Evolutionary conservation across 2,329 filamentous ascomycete species (phyloP).

Genomic region (Diaporthe sp.): DNA sequence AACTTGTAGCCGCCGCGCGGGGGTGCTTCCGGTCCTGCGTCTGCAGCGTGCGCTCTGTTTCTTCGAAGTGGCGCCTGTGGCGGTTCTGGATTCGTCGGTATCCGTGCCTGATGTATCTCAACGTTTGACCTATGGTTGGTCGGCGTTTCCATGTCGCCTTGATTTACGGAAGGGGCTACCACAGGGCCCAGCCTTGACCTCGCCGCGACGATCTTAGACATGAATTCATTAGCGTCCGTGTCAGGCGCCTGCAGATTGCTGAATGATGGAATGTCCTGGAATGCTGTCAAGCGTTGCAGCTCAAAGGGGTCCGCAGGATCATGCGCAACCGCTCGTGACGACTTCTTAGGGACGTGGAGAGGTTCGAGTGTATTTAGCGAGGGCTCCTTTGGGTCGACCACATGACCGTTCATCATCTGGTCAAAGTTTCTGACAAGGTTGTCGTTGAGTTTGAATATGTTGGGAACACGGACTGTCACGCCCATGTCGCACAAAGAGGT

Average conservation of each 20-base stretch:
- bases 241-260: slow-evolving; percentile 54
- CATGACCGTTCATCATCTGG: slow-evolving; percentile 45
- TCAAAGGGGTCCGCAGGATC: slow-evolving; percentile 63
- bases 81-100: slow-evolving; percentile 51
- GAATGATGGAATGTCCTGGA: slow-evolving; percentile 51
- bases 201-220: slow-evolving; percentile 65
- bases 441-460: slow-evolving; percentile 84
- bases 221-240: slow-evolving; percentile 62
- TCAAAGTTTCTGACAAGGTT: slow-evolving; percentile 60
- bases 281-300: slow-evolving; percentile 51
- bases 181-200: slow-evolving; percentile 56
- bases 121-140: slow-evolving; percentile 55
- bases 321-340: slow-evolving; percentile 48
- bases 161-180: slow-evolving; percentile 49
- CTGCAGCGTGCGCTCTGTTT: slow-evolving; percentile 62
- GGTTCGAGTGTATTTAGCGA: slow-evolving; percentile 51
- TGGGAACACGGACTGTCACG: slow-evolving; percentile 81
- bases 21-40: slow-evolving; percentile 66
- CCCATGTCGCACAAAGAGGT: slow-evolving; percentile 88
- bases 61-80: slow-evolving; percentile 64
- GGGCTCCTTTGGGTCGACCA: slow-evolving; percentile 50
- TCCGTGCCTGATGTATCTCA: slow-evolving; percentile 49
- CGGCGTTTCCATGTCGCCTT: slow-evolving; percentile 74
- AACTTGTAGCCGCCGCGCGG: slow-evolving; percentile 72
- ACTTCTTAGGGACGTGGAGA: slow-evolving; percentile 38